phyloP scores from a whole-genome alignment of 2,329 filamentous ascomycete species.

The Fusarium devonianum region DNA sequence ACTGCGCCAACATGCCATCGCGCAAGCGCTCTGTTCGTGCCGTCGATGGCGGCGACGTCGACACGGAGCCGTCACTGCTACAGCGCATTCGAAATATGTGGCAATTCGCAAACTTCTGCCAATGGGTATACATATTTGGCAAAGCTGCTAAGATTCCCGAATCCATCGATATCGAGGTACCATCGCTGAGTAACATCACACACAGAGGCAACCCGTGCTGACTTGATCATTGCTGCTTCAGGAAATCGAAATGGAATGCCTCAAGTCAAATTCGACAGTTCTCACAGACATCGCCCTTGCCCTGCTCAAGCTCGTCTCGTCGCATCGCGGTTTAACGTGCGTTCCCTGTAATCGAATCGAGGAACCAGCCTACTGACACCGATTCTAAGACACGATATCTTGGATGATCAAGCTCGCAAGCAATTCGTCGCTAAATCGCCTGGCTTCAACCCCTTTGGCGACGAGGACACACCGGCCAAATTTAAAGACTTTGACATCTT shows the following conservation, averaged over 20 bases:
- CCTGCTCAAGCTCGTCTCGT: conserved; percentile 91
- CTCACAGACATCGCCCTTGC: conserved; percentile 84
- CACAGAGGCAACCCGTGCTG: neutral
- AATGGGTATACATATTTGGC: conserved; percentile 93
- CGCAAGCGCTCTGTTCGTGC: conserved; percentile 38
- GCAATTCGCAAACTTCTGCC: conserved; percentile 93
- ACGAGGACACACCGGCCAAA: conserved; percentile 72
- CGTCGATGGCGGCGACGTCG: conserved; percentile 24
- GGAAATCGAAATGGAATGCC: conserved; percentile 88
- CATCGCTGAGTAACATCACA: conserved; percentile 13
- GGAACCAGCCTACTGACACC: conserved; percentile 13
- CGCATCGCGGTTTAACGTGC: conserved; percentile 90
- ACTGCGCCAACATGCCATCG: conserved; percentile 38
- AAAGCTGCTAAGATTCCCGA: conserved; percentile 89
- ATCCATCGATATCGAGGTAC: conserved; percentile 87
- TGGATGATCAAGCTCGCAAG: conserved; percentile 90
- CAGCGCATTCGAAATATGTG: conserved; percentile 84
- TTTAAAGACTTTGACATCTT: conserved; percentile 86
- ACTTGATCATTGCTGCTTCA: conserved; percentile 47
- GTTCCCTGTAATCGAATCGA: conserved; percentile 45
- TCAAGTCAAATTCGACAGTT: conserved; percentile 78
- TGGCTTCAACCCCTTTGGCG: conserved; percentile 82
- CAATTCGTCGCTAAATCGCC: conserved; percentile 87
- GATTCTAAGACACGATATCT: conserved; percentile 74
- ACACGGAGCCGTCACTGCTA: conserved; percentile 48